Conservation (phyloP, 176 grass and related monocot genomes). For the Aegilops bicornis region DNA sequence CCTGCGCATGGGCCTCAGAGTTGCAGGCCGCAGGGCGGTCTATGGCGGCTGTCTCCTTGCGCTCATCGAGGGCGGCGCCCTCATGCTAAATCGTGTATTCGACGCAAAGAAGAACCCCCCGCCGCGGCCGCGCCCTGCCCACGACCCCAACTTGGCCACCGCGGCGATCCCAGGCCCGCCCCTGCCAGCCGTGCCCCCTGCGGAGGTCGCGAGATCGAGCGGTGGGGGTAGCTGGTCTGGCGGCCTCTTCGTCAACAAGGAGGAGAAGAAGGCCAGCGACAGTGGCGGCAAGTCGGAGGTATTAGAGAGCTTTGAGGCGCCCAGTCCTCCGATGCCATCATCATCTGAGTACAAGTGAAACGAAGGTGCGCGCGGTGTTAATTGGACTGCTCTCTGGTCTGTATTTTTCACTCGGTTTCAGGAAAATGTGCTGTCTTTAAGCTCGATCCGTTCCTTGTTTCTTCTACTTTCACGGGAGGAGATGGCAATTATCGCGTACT, state of each 20-base stretch:
- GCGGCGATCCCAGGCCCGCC: slow-evolving; percentile 7
- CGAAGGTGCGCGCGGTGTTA: background rate
- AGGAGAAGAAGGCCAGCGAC: slow-evolving; percentile 38
- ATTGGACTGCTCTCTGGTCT: background rate
- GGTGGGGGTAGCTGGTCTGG: slow-evolving; percentile 46
- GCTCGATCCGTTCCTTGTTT: background rate
- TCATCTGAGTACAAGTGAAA: slow-evolving; percentile 60
- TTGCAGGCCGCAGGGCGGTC: slow-evolving; percentile 57
- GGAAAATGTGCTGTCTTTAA: background rate
- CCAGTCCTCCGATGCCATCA: slow-evolving; percentile 59
- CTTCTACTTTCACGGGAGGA: background rate
- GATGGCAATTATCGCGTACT: background rate
- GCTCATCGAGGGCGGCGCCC: slow-evolving; percentile 88
- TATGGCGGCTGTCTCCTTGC: slow-evolving; percentile 80
- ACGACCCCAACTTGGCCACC: slow-evolving; percentile 41
- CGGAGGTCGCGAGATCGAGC: slow-evolving; percentile 16
- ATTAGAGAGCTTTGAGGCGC: slow-evolving; percentile 63
- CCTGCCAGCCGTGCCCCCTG: background rate
- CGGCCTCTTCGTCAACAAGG: slow-evolving; percentile 46
- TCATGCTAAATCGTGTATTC: slow-evolving; percentile 88
- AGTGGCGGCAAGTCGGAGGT: slow-evolving; percentile 57
- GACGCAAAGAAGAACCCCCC: background rate
- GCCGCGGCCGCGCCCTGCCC: slow-evolving; percentile 31
- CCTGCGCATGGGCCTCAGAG: slow-evolving; percentile 57
- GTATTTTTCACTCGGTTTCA: background rate